phyloP scores from a whole-genome alignment of 768 basidiomycete genomes.

The Clitopilus hobsonii region DNA sequence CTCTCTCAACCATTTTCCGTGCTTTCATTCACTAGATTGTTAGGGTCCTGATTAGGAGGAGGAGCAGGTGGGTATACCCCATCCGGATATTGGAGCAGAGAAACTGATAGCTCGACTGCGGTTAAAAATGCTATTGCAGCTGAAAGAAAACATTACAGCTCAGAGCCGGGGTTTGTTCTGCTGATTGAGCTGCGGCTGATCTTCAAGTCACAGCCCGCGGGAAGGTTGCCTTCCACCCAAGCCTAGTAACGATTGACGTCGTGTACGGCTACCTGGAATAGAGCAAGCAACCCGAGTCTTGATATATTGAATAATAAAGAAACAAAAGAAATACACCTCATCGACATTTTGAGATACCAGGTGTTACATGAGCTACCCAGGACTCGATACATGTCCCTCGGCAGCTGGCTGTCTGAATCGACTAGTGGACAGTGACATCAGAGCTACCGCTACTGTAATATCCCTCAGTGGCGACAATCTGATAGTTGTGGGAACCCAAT shows the following conservation, averaged over 20 bases:
- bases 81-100: conserved; percentile 83
- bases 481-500: conserved; percentile 37
- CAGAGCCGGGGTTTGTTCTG: conserved; percentile 93
- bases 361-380: no score
- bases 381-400: no score
- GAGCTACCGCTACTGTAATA: conserved; percentile 34
- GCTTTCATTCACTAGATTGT: no score
- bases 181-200: conserved; percentile 26
- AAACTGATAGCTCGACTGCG: conserved; percentile 88
- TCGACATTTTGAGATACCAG: no score
- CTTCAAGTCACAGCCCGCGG: no score
- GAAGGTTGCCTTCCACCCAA: no score
- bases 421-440: conserved; percentile 12
- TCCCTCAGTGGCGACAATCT: conserved; percentile 44
- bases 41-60: conserved; percentile 32
- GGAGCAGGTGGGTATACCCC: conserved; percentile 73
- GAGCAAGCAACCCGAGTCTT: no score
- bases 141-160: conserved; percentile 98
- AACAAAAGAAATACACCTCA: no score
- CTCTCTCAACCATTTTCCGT: conserved; percentile 17
- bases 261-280: no score
- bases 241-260: no score
- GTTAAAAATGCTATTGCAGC: conserved; percentile 90
- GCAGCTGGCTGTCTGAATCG: no score
- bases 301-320: no score